These are phyloP conservation scores for Allium sativum DNA, from an alignment of 106 monocot genomes.

Conservation along the genomic window DNA sequence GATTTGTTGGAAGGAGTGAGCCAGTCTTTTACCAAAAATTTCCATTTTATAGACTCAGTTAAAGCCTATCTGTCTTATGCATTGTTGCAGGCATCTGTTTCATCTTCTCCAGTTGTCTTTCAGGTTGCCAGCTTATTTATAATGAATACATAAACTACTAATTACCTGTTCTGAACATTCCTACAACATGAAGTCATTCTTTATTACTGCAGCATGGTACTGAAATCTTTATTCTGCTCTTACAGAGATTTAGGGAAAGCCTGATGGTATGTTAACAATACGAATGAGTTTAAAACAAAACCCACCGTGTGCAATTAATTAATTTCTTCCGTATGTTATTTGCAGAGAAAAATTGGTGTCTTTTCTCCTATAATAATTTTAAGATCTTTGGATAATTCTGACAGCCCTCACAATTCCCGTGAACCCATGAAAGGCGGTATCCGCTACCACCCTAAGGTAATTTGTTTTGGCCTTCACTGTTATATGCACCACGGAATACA, in stretches of 20 bases:
- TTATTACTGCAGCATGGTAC: constrained; percentile 58
- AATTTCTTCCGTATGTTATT: background rate
- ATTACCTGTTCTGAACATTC: background rate
- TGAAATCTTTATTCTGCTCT: constrained; percentile 85
- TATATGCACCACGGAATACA: too few species aligned
- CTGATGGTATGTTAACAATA: constrained; percentile 52
- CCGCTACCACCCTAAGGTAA: constrained; percentile 84
- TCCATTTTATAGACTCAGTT: constrained; percentile 96
- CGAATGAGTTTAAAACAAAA: background rate
- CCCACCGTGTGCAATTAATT: background rate
- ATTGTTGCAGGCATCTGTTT: constrained; percentile 82
- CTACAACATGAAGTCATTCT: background rate
- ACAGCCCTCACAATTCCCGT: constrained; percentile 48
- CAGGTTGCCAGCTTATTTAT: too few species aligned
- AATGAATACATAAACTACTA: too few species aligned
- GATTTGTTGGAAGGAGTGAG: constrained; percentile 90
- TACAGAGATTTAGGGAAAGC: constrained; percentile 93
- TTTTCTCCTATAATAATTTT: constrained; percentile 92
- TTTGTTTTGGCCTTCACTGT: background rate
- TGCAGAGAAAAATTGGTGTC: constrained; percentile 91
- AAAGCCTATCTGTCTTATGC: constrained; percentile 98
- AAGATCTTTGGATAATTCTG: constrained; percentile 71
- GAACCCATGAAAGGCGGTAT: constrained; percentile 98
- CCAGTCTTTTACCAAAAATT: constrained; percentile 82
- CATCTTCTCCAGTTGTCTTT: constrained; percentile 74